phyloP scores from a whole-genome alignment of 2,329 filamentous ascomycete species.

The Lasiodiplodia sp. region DNA sequence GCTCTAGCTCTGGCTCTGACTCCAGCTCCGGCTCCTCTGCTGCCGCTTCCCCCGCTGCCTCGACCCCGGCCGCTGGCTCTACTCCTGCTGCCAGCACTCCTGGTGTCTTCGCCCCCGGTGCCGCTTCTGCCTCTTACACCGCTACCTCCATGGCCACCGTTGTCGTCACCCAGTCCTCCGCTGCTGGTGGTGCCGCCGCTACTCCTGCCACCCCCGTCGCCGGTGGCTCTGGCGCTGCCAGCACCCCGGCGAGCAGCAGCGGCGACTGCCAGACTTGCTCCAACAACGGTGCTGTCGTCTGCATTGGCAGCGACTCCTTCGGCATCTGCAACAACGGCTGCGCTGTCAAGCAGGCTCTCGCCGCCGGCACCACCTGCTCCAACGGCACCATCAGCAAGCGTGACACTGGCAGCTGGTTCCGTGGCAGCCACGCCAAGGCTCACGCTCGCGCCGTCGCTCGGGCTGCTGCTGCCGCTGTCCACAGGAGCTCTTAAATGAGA shows the following conservation, averaged over 20 bases:
- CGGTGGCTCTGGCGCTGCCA: slow-evolving; percentile 31
- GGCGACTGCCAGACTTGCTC: slow-evolving; percentile 44
- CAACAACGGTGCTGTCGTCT: slow-evolving; percentile 51
- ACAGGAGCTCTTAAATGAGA: slow-evolving; percentile 16
- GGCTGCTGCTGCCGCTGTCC: not conserved
- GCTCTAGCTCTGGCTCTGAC: slow-evolving; percentile 41
- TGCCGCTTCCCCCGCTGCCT: slow-evolving; percentile 32
- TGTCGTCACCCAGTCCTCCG: slow-evolving; percentile 19
- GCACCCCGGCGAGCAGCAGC: slow-evolving; percentile 33
- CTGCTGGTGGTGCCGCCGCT: slow-evolving; percentile 11
- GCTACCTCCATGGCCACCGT: slow-evolving; percentile 32
- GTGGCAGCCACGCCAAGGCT: slow-evolving; percentile 12
- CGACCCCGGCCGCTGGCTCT: slow-evolving; percentile 30
- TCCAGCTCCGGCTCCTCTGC: slow-evolving; percentile 33
- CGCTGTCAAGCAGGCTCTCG: slow-evolving; percentile 50
- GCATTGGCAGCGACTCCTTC: slow-evolving; percentile 51
- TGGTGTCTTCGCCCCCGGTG: slow-evolving; percentile 32
- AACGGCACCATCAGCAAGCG: slow-evolving; percentile 41
- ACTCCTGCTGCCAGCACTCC: slow-evolving; percentile 33
- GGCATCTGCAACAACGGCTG: slow-evolving; percentile 55
- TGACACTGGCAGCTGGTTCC: slow-evolving; percentile 1
- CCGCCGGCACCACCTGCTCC: slow-evolving; percentile 51
- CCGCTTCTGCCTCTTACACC: slow-evolving; percentile 27
- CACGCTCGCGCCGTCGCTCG: slow-evolving; percentile 18
- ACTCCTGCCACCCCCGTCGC: slow-evolving; percentile 32